Percentiles rank a stretch among this genome's conserved stretches.
Evolutionary conservation across 83 land plant genomes (phyloP).

Genomic region (Picea mariana): DNA sequence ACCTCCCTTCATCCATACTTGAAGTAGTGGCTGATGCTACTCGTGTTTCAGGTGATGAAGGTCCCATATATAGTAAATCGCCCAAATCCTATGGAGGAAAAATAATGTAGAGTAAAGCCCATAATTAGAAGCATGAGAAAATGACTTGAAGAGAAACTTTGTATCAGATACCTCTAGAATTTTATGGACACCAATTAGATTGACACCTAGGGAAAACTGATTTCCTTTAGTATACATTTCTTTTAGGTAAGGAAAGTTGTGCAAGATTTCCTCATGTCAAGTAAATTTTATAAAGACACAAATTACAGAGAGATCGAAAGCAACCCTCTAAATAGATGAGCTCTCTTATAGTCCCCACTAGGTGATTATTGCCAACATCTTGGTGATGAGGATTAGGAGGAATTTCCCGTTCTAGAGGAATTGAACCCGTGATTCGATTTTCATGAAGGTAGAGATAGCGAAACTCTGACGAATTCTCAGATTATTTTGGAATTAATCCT

Average conservation of each 20-base stretch:
- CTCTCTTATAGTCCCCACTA: slow-evolving; percentile 85
- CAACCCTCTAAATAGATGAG: slow-evolving; percentile 75
- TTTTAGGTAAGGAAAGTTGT: no score
- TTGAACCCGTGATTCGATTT: slow-evolving; percentile 73
- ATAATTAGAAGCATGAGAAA: no score
- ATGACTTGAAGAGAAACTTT: slow-evolving; percentile 47
- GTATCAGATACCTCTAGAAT: slow-evolving; percentile 77
- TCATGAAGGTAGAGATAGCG: slow-evolving; percentile 91
- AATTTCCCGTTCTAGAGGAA: slow-evolving; percentile 86
- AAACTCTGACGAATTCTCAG: slow-evolving; percentile 75
- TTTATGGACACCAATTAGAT: slow-evolving; percentile 60
- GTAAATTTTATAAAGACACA: slow-evolving; percentile 30
- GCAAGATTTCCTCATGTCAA: no score
- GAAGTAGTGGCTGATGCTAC: no score
- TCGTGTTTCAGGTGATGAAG: no score
- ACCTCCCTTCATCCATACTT: no score
- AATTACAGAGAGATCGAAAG: slow-evolving; percentile 80
- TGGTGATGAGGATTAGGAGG: slow-evolving; percentile 72
- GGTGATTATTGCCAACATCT: slow-evolving; percentile 87
- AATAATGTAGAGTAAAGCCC: no score
- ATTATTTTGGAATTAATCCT: slow-evolving; percentile 87
- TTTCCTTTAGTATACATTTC: slow-evolving; percentile 85
- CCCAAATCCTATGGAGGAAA: no score
- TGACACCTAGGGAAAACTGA: slow-evolving; percentile 55
- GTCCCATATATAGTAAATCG: no score